Conservation (phyloP, 768 basidiomycete species). For the Collybia mongolica region DNA sequence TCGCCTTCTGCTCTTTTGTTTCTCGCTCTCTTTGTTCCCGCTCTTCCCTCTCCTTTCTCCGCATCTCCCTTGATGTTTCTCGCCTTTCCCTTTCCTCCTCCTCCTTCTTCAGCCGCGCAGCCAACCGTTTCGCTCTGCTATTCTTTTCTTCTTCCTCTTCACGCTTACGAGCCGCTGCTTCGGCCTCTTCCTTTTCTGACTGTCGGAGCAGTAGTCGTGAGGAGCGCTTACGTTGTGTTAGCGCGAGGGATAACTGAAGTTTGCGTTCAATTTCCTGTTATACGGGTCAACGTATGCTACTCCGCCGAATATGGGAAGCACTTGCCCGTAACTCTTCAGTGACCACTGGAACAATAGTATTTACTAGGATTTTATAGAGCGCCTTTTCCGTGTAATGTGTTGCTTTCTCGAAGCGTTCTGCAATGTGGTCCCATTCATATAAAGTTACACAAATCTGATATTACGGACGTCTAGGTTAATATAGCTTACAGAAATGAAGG, state of each 20-base stretch:
- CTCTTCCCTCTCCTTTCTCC: constrained; percentile 48
- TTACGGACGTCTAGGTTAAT: neutral
- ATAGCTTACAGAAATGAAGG: neutral
- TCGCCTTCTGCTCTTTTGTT: constrained; percentile 24
- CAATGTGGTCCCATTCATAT: constrained; percentile 81
- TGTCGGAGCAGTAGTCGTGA: constrained; percentile 85
- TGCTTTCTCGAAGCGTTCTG: constrained; percentile 71
- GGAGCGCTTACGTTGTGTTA: constrained; percentile 86
- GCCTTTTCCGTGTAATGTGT: constrained; percentile 81
- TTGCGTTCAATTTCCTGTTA: constrained; percentile 62
- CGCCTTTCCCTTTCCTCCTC: constrained; percentile 50
- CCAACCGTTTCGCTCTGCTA: constrained; percentile 58
- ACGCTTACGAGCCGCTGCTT: constrained; percentile 54
- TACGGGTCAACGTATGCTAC: neutral
- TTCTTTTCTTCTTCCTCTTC: constrained; percentile 69
- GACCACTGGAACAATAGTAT: constrained; percentile 70
- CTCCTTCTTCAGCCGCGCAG: constrained; percentile 56
- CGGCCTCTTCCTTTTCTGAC: constrained; percentile 73
- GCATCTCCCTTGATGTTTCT: constrained; percentile 60
- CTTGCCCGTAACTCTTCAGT: constrained; percentile 65
- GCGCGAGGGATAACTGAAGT: constrained; percentile 66
- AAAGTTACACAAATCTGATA: constrained; percentile 80
- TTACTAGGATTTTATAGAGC: constrained; percentile 65
- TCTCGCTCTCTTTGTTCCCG: constrained; percentile 19
- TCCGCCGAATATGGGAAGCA: neutral